Evolutionary conservation across 2,329 filamentous ascomycete genomes (phyloP).

Genomic region (Fusarium marasasianum): DNA sequence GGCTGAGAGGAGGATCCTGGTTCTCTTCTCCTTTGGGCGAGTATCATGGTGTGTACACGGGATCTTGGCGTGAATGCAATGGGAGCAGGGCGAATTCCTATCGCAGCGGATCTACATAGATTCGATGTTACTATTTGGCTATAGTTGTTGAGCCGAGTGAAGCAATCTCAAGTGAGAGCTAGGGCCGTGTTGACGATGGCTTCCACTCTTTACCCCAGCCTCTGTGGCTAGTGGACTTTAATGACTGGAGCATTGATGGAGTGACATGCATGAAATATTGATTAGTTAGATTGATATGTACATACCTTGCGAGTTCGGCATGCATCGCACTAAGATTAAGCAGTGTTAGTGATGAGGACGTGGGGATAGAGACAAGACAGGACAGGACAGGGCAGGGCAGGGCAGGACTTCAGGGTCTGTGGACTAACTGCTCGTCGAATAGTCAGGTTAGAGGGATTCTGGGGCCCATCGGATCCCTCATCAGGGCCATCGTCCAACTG

Average conservation of each 20-base stretch:
- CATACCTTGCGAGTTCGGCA: constrained; percentile 48
- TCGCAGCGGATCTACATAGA: constrained; percentile 49
- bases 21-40: constrained; percentile 49
- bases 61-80: constrained; percentile 50
- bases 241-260: not conserved
- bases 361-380: not conserved
- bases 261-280: not conserved
- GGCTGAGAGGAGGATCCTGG: constrained; percentile 49
- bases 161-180: not conserved
- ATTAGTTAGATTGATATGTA: constrained; percentile 30
- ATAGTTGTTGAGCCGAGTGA: not conserved
- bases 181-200: not conserved
- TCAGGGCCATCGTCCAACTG: constrained; percentile 32
- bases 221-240: not conserved
- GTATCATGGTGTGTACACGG: constrained; percentile 48
- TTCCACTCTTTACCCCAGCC: not conserved
- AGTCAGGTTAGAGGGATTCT: constrained; percentile 29
- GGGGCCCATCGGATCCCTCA: constrained; percentile 37
- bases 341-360: constrained; percentile 18
- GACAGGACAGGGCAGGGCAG: not conserved
- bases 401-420: not conserved
- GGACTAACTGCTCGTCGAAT: constrained; percentile 40
- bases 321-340: constrained; percentile 46
- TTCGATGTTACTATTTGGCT: constrained; percentile 6
- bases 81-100: constrained; percentile 49